Conservation (phyloP, 495 filamentous ascomycete genomes). For the Penicillium robsamsonii region DNA sequence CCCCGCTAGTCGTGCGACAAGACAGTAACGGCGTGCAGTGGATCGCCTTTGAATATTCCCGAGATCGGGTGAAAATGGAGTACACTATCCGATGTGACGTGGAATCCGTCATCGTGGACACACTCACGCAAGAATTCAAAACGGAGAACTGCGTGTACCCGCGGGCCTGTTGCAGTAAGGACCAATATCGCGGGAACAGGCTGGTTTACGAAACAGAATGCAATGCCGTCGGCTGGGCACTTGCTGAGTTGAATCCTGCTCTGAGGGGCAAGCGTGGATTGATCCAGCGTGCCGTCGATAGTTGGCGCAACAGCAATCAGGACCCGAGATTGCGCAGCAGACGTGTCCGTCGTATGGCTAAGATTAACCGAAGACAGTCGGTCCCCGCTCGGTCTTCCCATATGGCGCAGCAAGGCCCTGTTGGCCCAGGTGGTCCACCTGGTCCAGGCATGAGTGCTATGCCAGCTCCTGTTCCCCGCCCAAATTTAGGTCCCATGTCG, state of each 20-base stretch:
- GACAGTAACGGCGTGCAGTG: constrained; percentile 97
- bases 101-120: constrained; percentile 90
- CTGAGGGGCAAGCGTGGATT: constrained; percentile 90
- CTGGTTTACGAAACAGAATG: constrained; percentile 97
- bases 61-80: constrained; percentile 98
- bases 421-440: constrained; percentile 51
- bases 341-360: constrained; percentile 90
- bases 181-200: constrained; percentile 92
- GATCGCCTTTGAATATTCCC: constrained; percentile 98
- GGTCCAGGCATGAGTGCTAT: constrained; percentile 38
- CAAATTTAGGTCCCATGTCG: constrained; percentile 54
- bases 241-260: constrained; percentile 88
- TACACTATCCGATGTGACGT: constrained; percentile 98
- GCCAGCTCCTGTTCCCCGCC: constrained; percentile 44
- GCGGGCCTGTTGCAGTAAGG: constrained; percentile 89
- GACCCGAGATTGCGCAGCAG: constrained; percentile 86
- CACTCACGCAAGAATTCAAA: constrained; percentile 83
- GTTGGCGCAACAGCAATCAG: constrained; percentile 98
- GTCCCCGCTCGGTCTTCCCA: constrained; percentile 44
- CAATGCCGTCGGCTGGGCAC: constrained; percentile 95
- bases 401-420: constrained; percentile 53
- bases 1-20: constrained; percentile 89
- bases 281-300: constrained; percentile 96
- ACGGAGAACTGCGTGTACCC: constrained; percentile 98
- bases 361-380: constrained; percentile 77